phyloP scores from a whole-genome alignment of 352 stramenopile genomes.

The Phytophthora megakarya region DNA sequence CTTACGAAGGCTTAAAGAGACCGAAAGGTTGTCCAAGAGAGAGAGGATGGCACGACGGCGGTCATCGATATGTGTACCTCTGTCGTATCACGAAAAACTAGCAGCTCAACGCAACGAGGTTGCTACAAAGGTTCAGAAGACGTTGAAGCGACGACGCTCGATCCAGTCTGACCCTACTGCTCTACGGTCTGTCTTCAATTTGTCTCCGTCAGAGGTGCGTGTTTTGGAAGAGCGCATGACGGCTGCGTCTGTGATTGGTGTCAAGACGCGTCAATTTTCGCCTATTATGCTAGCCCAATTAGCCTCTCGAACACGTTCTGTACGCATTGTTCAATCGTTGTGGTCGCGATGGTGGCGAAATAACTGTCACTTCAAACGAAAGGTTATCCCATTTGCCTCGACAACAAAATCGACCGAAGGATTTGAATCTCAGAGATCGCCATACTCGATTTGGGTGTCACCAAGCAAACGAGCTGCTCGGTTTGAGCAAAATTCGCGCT shows the following conservation, averaged over 20 bases:
- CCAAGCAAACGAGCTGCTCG: background rate
- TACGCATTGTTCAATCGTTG: background rate
- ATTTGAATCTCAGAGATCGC: background rate
- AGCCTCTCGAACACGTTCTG: background rate
- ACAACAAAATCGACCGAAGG: slow-evolving; percentile 5
- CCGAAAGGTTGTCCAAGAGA: background rate
- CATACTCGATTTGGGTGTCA: slow-evolving; percentile 30
- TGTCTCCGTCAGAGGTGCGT: slow-evolving; percentile 30
- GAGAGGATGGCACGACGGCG: slow-evolving; percentile 29
- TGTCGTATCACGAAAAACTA: slow-evolving; percentile 27
- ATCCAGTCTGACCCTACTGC: slow-evolving; percentile 34
- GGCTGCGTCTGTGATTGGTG: background rate
- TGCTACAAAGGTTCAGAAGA: background rate
- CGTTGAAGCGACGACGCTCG: slow-evolving; percentile 38
- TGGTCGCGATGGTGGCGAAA: slow-evolving; percentile 5
- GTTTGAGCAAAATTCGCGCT: slow-evolving; percentile 37
- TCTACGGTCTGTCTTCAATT: slow-evolving; percentile 28
- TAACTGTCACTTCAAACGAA: background rate
- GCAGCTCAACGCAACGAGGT: slow-evolving; percentile 4
- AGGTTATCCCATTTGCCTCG: slow-evolving; percentile 22
- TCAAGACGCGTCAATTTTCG: background rate
- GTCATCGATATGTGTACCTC: slow-evolving; percentile 35
- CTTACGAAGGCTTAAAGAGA: slow-evolving; percentile 4
- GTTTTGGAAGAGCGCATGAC: slow-evolving; percentile 34
- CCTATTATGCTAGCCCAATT: slow-evolving; percentile 10